A percentile compares a stretch with the other conserved stretches of the same genome.
phyloP scores from a whole-genome alignment of 495 filamentous ascomycete genomes.

The Penicillium argentinense region DNA sequence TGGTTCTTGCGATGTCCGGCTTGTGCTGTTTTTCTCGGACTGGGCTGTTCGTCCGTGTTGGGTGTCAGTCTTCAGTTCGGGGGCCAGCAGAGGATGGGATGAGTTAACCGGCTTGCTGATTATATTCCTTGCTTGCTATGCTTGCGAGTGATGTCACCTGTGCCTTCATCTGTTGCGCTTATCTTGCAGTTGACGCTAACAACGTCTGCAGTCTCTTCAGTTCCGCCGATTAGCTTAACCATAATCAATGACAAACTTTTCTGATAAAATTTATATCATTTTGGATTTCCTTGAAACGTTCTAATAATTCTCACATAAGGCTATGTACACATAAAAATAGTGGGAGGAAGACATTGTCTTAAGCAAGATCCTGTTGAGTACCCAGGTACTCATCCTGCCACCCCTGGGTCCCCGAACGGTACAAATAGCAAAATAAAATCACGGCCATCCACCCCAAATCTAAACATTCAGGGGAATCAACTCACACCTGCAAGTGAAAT shows the following conservation, averaged over 20 bases:
- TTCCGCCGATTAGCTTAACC: too few species aligned
- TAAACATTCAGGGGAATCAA: constrained; percentile 21
- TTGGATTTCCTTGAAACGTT: not conserved
- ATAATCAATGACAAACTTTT: too few species aligned
- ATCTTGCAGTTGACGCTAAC: constrained; percentile 19
- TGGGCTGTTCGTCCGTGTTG: constrained; percentile 56
- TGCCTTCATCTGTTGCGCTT: constrained; percentile 3
- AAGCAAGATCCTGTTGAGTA: constrained; percentile 3
- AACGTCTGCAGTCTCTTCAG: constrained; percentile 7
- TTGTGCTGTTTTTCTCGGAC: constrained; percentile 35
- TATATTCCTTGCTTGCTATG: constrained; percentile 16
- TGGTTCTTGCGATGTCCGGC: constrained; percentile 50
- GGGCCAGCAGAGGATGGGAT: constrained; percentile 55
- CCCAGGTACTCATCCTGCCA: not conserved
- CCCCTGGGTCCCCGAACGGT: not conserved
- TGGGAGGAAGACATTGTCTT: constrained; percentile 3
- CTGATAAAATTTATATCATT: not conserved
- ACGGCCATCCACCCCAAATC: constrained; percentile 3
- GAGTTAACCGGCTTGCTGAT: constrained; percentile 70
- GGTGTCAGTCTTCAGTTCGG: constrained; percentile 39
- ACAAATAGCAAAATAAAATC: not conserved
- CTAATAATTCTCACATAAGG: constrained; percentile 7
- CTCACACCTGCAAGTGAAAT: too few species aligned
- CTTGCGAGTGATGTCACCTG: constrained; percentile 4
- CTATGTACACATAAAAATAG: constrained; percentile 14